Conservation (phyloP, 129 eudicot species). For the Ambrosia artemisiifolia region DNA sequence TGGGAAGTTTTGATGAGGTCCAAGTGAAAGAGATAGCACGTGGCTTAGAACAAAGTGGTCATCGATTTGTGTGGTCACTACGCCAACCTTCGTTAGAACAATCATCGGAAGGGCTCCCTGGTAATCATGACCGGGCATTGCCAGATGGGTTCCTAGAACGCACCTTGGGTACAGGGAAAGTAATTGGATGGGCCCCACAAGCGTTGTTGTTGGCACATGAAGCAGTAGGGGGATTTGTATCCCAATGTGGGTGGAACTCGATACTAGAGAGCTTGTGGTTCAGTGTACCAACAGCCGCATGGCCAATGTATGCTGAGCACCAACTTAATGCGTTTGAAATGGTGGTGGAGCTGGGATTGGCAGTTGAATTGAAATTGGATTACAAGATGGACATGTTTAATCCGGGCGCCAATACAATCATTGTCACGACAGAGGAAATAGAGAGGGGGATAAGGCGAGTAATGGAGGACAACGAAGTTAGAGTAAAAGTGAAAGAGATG, state of each 20-base stretch:
- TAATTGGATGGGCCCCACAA: conserved; percentile 65
- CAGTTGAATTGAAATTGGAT: conserved; percentile 38
- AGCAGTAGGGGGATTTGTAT: conserved; percentile 48
- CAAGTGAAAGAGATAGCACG: conserved; percentile 47
- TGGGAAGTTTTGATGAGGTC: conserved; percentile 29
- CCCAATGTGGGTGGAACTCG: conserved; percentile 66
- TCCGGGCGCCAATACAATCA: background rate
- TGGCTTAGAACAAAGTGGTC: conserved; percentile 37
- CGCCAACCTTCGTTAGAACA: conserved; percentile 3
- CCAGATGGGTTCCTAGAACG: conserved; percentile 48
- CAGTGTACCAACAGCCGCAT: conserved; percentile 44
- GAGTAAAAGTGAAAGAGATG: conserved; percentile 16
- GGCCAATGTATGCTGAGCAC: conserved; percentile 46
- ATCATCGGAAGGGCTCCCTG: conserved; percentile 4
- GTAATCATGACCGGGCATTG: conserved; percentile 25
- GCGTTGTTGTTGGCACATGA: conserved; percentile 38
- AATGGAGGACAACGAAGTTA: conserved; percentile 18
- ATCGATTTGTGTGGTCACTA: conserved; percentile 41
- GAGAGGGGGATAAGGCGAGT: conserved; percentile 30
- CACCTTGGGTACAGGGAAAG: conserved; percentile 37
- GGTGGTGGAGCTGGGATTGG: conserved; percentile 49
- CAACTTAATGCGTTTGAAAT: conserved; percentile 39
- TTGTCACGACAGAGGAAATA: conserved; percentile 32
- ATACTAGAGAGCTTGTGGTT: conserved; percentile 48
- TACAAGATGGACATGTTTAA: conserved; percentile 16